These are phyloP conservation scores for Fomitopsis pinicola DNA, from an alignment of 1,284 basidiomycete genomes.

Conservation along the genomic window DNA sequence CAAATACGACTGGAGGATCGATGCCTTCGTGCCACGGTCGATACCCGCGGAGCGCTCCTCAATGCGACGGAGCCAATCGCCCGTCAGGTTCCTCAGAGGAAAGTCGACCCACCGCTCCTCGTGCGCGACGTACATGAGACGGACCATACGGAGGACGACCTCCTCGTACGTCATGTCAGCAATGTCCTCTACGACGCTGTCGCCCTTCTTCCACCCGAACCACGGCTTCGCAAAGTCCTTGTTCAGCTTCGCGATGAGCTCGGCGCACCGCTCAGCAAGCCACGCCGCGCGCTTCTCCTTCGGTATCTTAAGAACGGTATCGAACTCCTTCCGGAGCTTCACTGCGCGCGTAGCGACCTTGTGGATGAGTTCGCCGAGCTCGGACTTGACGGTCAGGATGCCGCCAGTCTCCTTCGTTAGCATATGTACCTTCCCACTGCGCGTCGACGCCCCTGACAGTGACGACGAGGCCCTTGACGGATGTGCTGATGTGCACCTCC, in stretches of 20 bases:
- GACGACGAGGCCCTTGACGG: constrained; percentile 96
- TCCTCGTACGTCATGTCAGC: constrained; percentile 99
- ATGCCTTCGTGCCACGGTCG: constrained; percentile 76
- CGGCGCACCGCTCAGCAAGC: constrained; percentile 84
- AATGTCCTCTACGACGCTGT: constrained; percentile 78
- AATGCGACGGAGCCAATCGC: constrained; percentile 94
- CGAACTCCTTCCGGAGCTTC: constrained; percentile 98
- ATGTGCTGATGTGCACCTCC: constrained; percentile 92
- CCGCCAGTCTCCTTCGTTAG: constrained; percentile 94
- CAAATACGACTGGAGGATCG: constrained; percentile 86
- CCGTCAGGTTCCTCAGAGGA: constrained; percentile 91
- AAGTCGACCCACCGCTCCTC: constrained; percentile 93
- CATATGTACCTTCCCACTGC: constrained; percentile 94
- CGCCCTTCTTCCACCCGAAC: constrained; percentile 96
- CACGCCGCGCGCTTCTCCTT: constrained; percentile 92
- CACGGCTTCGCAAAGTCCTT: constrained; percentile 95
- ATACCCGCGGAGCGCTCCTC: constrained; percentile 98
- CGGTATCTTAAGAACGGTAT: constrained; percentile 91
- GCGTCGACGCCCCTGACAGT: constrained; percentile 87
- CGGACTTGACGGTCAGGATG: constrained; percentile 94
- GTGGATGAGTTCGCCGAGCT: constrained; percentile 98
- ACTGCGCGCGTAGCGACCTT: constrained; percentile 97
- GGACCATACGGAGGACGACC: constrained; percentile 85
- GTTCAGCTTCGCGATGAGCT: constrained; percentile 91
- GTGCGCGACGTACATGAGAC: constrained; percentile 90